Evolutionary conservation across 768 basidiomycete species (phyloP), one percentile per base, ranked within the genome.

Genomic region (Lentinula aciculospora): DNA sequence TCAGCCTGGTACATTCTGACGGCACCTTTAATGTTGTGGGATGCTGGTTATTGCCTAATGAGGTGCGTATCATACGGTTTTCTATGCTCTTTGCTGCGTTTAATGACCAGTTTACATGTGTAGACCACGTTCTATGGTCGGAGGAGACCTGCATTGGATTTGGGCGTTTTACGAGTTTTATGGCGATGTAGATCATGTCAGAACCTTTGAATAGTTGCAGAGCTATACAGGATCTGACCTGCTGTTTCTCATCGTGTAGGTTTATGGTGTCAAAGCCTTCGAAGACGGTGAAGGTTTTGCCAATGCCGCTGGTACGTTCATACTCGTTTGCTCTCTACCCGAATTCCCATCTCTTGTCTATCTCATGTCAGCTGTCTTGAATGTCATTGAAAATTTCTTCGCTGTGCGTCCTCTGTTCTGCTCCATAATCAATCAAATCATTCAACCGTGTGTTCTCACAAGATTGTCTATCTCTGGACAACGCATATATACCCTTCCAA

Each of bases 91-190:
- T 45, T 21, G n/a, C 9, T 21, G 47, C 8, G 15, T 13, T 47
- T 36, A 45, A 28, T 29, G 25, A 29, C 17, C 5, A 3, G n/a
- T 29, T 21, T 55, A 36, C 36, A 21, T 15, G 13, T 27, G 10
- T 21, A 42, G 58, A 54, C 49, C 49, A 21, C 31, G 40, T 32
- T 23, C 53, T 78, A 76, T 54, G 53, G 53, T 54, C 13, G 92
- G 90, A 0, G 94, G 94, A 2, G 92, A 94, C 69, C 75, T 94
- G 46, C 89, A 94, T 64, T 95, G 92, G 93, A 81, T 95, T 44
- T 96, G 93, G 94, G 74, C 79, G 58, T 90, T 91, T 2, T 95
- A 95, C 65, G 80, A 76, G 25, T 59, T 89, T 29, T 93, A 92
- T 71, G 86, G 91, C 65, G 74, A 86, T n/a, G 73, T 92, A 53